Evolutionary conservation across 1,284 basidiomycete species (phyloP), one percentile per base, ranked within the genome.

Genomic region (Waitea zeae): DNA sequence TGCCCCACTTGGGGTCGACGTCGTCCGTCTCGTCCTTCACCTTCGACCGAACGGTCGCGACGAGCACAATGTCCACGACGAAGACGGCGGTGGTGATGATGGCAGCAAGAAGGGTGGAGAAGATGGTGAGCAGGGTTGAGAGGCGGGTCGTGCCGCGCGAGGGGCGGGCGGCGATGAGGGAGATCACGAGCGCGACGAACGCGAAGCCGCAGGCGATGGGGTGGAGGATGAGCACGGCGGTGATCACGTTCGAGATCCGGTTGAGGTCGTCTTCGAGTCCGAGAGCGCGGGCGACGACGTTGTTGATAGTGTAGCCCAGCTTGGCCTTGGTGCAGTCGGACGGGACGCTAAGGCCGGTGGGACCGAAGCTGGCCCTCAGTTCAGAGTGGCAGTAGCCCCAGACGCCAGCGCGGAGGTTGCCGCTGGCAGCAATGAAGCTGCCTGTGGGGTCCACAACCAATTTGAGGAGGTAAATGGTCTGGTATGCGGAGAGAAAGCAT

Each of bases 371-470:
- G 44, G 62, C 51, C 17, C 62, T 50, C 37, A 66, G 45, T 12
- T 53, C 52, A 26, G 62, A 63, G 20, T 59, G 49, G 49, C 70
- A 74, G 47, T 70, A 76, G 22, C 72, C 71, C 62, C 63, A 76
- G 36, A 70, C 59, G 38, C 70, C 69, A 48, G 73, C 69, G 29
- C 49, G 53, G 40, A 60, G 61, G 30, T 46, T 49, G 12, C 50
- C 62, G 18, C 49, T 49, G 32, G 56, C 50, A 36, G 54, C 43
- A 20, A 62, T 41, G 31, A 62, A 33, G 27, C 49, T 45, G 3
- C 53, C 49, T 17, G 45, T 46, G 38, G 54, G 47, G 33, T 56
- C 46, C 9, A 56, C 59, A n/a, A 54, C 44, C 18, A 71, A 51
- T 31, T 51, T 52, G 46, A 71, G 66, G 38, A 73, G 54, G 49